Evolutionary conservation across 116 monocot genomes (phyloP), one percentile per base, ranked within the genome.

Genomic region (Papilionanthe hybrid): DNA sequence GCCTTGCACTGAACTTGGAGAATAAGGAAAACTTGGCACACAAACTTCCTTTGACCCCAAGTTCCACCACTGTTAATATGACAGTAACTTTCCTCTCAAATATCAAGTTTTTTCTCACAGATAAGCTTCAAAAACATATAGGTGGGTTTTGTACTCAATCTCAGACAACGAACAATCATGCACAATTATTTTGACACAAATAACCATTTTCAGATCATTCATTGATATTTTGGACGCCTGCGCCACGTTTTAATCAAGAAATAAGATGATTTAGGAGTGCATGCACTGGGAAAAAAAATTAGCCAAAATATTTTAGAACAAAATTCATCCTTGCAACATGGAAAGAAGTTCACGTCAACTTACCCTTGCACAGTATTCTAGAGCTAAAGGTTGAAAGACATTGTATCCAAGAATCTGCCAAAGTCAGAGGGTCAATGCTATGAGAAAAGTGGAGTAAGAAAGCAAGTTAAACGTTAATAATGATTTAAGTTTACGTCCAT

Each of bases 341-440:
- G 47, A 72, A 72, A 30, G 13, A 73, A 82, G 7, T 63, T 13
- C 43, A 79, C 9, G 2, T 74, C 30, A 49, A 86, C 93, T 94
- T 86, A 98, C 98, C 84, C 93, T 93, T 13, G 95, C 95, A 85
- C 99, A 99, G 72, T 92, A 92, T 73, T 99, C 93, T 63, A 99
- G 82, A 73, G 99, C 93, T 43, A 81, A 77, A 67, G 89, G 80
- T 83, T 95, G 81, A 79, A 99, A 99, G 55, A 92, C 89, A 79
- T 89, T 83, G 75, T 83, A 95, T 41, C 82, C 88, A 80, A 95
- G 91, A 86, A 78, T 87, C 98, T 98, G 80, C 60, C 74, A 63
- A 77, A 60, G 76, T 50, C 13, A 60, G 18, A 55, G 43, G 27
- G n/a, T 48, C 30, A 37, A 9, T 5, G 5, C 17, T 50, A 75